These are phyloP conservation scores for Backusella luteola DNA, from an alignment of 192 early-diverging fungal genomes.

Conservation along the genomic window DNA sequence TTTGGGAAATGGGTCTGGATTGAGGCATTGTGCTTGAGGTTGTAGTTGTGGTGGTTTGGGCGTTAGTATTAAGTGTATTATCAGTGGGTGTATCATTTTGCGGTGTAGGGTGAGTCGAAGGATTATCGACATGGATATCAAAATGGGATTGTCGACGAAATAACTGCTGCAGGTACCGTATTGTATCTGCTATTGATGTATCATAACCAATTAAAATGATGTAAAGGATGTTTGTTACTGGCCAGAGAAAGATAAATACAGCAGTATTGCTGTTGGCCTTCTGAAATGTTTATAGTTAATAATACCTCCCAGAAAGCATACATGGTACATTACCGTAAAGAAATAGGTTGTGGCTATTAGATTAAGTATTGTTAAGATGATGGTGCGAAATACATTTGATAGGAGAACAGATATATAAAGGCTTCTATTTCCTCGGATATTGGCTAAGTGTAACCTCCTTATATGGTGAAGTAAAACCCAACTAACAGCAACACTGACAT, in stretches of 20 bases:
- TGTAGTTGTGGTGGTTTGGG: not conserved
- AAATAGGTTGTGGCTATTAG: not conserved
- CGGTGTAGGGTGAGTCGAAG: not conserved
- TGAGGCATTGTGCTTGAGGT: not conserved
- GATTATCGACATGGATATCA: not conserved
- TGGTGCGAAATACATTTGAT: not conserved
- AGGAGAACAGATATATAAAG: not conserved
- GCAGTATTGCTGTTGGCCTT: not conserved
- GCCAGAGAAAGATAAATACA: not conserved
- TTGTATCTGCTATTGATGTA: not conserved
- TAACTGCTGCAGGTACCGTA: not conserved
- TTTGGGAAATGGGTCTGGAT: not conserved
- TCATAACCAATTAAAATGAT: not conserved
- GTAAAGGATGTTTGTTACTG: not conserved
- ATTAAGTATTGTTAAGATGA: not conserved
- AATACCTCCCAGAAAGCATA: not conserved
- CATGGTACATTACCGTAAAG: not conserved
- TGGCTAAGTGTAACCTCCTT: not conserved
- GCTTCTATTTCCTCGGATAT: not conserved
- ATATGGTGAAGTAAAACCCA: not conserved
- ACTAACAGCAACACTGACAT: not conserved
- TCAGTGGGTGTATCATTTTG: not conserved
- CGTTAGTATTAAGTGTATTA: not conserved
- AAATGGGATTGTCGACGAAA: not conserved
- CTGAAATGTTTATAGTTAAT: not conserved